Conservation (phyloP, 495 filamentous ascomycete genomes). For the Penicillium waksmanii region DNA sequence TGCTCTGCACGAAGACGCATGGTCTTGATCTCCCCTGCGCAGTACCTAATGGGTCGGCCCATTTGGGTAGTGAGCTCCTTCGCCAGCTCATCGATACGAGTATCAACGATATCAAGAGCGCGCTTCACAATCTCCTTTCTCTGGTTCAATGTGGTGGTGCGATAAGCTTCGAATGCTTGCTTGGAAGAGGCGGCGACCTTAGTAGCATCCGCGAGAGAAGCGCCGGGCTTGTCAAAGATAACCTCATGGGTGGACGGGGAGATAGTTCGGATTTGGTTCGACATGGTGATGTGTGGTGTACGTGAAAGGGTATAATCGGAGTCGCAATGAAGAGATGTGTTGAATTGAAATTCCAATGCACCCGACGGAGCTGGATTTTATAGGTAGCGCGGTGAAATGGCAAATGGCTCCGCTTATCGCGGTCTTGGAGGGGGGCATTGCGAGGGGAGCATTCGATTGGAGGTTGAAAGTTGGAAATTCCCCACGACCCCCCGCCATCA, state of each 20-base stretch:
- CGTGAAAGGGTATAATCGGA: not conserved
- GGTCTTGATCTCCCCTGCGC: slow-evolving; percentile 79
- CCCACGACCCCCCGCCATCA: slow-evolving; percentile 3
- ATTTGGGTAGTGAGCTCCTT: slow-evolving; percentile 89
- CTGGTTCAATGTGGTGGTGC: slow-evolving; percentile 63
- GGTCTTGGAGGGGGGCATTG: slow-evolving; percentile 1
- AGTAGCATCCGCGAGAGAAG: slow-evolving; percentile 68
- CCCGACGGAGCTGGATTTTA: not conserved
- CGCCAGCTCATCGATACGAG: slow-evolving; percentile 75
- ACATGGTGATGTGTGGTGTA: slow-evolving; percentile 57
- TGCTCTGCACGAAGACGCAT: slow-evolving; percentile 83
- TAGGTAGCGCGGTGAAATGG: not conserved
- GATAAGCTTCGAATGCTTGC: slow-evolving; percentile 72
- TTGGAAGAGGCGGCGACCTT: slow-evolving; percentile 66
- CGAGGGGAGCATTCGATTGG: not conserved
- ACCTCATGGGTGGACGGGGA: slow-evolving; percentile 84
- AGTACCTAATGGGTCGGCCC: slow-evolving; percentile 90
- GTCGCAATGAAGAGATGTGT: not conserved
- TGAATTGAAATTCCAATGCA: not conserved
- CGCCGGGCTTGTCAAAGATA: slow-evolving; percentile 77
- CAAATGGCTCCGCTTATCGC: slow-evolving; percentile 22
- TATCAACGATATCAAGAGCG: slow-evolving; percentile 68
- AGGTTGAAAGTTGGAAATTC: not conserved
- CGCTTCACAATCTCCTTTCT: slow-evolving; percentile 78
- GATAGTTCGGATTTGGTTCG: slow-evolving; percentile 85